A percentile compares a stretch with the other conserved stretches of the same genome.
phyloP scores from a whole-genome alignment of 805 yeast genomes.

The Yarrowia porcina region DNA sequence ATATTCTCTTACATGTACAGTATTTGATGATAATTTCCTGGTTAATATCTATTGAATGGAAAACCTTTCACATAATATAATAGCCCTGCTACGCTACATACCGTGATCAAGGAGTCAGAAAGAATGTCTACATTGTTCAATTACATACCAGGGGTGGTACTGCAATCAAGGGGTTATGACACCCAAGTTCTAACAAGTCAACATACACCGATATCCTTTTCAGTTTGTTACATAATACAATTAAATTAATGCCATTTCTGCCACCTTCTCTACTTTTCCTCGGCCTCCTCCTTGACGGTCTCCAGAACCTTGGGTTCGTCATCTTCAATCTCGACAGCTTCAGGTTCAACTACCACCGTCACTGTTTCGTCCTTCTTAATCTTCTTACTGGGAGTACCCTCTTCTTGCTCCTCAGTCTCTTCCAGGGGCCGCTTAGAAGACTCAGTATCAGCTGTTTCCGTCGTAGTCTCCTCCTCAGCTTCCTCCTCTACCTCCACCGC shows the following conservation, averaged over 20 bases:
- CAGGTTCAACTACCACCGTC: background rate
- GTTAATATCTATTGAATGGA: too few relatives aligned
- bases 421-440: background rate
- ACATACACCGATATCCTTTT: too few relatives aligned
- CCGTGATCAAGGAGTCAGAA: too few relatives aligned
- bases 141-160: too few relatives aligned
- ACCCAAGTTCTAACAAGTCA: too few relatives aligned
- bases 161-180: too few relatives aligned
- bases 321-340: too few relatives aligned
- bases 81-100: too few relatives aligned
- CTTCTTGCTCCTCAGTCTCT: background rate
- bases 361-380: background rate
- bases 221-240: background rate
- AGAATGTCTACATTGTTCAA: too few relatives aligned
- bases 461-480: background rate
- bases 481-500: background rate
- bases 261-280: background rate
- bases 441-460: background rate
- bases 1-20: too few relatives aligned
- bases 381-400: constrained; percentile 4
- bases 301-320: background rate
- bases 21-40: too few relatives aligned
- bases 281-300: background rate
- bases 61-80: too few relatives aligned
- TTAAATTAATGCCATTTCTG: background rate